Conservation (phyloP, 2,329 filamentous ascomycete genomes). For the Cladosporium velox region DNA sequence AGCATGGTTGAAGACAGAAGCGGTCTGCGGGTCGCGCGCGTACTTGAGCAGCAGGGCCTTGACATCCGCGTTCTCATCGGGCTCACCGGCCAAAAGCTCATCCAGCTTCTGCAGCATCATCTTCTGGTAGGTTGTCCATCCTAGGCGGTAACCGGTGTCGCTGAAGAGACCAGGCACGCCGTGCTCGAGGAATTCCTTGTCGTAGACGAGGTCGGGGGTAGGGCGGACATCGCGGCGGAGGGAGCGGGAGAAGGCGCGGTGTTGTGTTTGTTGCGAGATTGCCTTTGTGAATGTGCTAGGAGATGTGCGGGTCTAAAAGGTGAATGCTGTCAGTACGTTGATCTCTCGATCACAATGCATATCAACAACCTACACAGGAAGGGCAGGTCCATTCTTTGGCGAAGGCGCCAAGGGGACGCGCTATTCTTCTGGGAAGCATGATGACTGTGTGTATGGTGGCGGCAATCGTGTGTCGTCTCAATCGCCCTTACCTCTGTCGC, state of each 20-base stretch:
- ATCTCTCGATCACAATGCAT: background rate
- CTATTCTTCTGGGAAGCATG: slow-evolving; percentile 37
- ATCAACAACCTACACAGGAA: slow-evolving; percentile 30
- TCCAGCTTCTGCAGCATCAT: slow-evolving; percentile 77
- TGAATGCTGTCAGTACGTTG: slow-evolving; percentile 1
- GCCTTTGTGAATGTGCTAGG: slow-evolving; percentile 21
- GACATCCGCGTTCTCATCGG: slow-evolving; percentile 61
- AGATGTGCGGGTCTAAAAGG: slow-evolving; percentile 25
- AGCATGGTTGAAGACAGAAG: slow-evolving; percentile 89
- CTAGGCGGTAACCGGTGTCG: slow-evolving; percentile 67
- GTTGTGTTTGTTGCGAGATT: slow-evolving; percentile 23
- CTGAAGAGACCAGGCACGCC: slow-evolving; percentile 73
- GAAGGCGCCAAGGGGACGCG: slow-evolving; percentile 30
- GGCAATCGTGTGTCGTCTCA: background rate
- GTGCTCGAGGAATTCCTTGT: slow-evolving; percentile 47
- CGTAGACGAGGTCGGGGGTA: slow-evolving; percentile 51
- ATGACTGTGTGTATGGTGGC: slow-evolving; percentile 20
- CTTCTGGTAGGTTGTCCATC: slow-evolving; percentile 81
- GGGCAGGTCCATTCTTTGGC: slow-evolving; percentile 34
- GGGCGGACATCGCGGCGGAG: slow-evolving; percentile 1
- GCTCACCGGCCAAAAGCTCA: slow-evolving; percentile 67
- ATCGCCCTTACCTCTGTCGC: background rate
- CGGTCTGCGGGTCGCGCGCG: slow-evolving; percentile 75
- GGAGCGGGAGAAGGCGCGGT: slow-evolving; percentile 44
- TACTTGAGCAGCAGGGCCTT: slow-evolving; percentile 72